phyloP scores from a whole-genome alignment of 768 basidiomycete genomes.

The Lactarius indigo region DNA sequence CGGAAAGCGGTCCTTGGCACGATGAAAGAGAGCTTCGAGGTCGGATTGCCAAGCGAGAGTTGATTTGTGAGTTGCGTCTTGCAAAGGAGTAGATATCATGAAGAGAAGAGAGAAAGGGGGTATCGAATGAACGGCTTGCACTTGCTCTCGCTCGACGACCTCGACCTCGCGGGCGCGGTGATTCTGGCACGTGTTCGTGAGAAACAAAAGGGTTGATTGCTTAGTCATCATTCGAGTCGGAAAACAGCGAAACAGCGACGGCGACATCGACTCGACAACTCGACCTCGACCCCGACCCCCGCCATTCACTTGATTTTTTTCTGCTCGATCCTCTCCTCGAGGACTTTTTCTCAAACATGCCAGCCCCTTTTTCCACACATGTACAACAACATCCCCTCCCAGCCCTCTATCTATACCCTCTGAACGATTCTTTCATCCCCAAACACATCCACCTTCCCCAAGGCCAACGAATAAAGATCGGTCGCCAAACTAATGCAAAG shows the following conservation, averaged over 20 bases:
- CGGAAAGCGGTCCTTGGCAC: slow-evolving; percentile 90
- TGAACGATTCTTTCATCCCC: slow-evolving; percentile 92
- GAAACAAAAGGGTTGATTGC: not conserved
- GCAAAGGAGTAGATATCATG: slow-evolving; percentile 36
- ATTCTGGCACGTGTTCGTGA: not conserved
- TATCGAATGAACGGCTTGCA: not conserved
- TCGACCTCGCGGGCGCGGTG: not conserved
- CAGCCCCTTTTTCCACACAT: slow-evolving; percentile 22
- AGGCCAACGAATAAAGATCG: slow-evolving; percentile 81
- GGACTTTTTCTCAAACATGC: slow-evolving; percentile 7
- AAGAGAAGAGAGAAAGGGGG: not conserved
- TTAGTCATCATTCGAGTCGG: not conserved
- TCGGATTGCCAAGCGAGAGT: slow-evolving; percentile 78
- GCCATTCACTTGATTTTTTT: slow-evolving; percentile 3
- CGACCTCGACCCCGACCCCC: slow-evolving; percentile 8
- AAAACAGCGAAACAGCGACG: not conserved
- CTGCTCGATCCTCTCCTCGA: not conserved
- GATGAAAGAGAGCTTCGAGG: slow-evolving; percentile 68
- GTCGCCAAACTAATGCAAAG: slow-evolving; percentile 93
- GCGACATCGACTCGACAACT: slow-evolving; percentile 1
- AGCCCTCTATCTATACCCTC: slow-evolving; percentile 63
- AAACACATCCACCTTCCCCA: slow-evolving; percentile 84
- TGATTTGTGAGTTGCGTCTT: slow-evolving; percentile 64
- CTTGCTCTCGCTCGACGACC: too few relatives aligned
- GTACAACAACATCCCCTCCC: slow-evolving; percentile 29